Base-by-base conservation (phyloP, 306 rosid genomes). In the Trifolium repens region DNA sequence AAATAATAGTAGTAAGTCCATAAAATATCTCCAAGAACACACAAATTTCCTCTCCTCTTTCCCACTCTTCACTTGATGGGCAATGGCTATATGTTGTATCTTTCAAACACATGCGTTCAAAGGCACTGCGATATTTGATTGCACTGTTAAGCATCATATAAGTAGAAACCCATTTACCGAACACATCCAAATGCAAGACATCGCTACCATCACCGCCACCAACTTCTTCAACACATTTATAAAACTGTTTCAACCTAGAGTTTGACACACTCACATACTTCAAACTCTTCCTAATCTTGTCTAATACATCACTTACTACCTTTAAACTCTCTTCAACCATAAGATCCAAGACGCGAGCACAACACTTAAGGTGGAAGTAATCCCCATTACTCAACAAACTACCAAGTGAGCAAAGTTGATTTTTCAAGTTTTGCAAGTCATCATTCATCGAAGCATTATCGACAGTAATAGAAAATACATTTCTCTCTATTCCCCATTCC, bases 111-210 rank as follows among this genome's bases (percentile, higher is more conserved):
- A 73, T 24, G 69, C 30, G 11, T 24, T 58, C 37, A 58, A 73
- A 73, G 68, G 69, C 58, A 9, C 17, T 5, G 6, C 58, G 68
- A 59, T 42, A 59, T 59, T 43, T 43, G 46, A 59, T 26, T 59
- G 77, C 77, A 26, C 44, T 73, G 12, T 73, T 3, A n/a, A 58
- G 69, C 68, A 73, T 73, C 77, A 10, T 0, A 43, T 42, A 73
- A 59, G 69, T 59, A 26, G 58, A 60, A 1, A 27, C 46, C 77
- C 77, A 73, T 73, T 16, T 43, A 42, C 8, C 26, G 0, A 30
- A 58, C 67, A 40, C 43, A 72, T 72, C 77, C 67, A 72, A 72
- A 57, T 40, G 30, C 67, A 72, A 72, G 42, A 54, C 40, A 72
- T 13, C 16, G 1, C 3, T 26, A 24, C n/a, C 9, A 72, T 57